Evolutionary conservation across 306 rosid species (phyloP).

Genomic region (Rubus idaeus): DNA sequence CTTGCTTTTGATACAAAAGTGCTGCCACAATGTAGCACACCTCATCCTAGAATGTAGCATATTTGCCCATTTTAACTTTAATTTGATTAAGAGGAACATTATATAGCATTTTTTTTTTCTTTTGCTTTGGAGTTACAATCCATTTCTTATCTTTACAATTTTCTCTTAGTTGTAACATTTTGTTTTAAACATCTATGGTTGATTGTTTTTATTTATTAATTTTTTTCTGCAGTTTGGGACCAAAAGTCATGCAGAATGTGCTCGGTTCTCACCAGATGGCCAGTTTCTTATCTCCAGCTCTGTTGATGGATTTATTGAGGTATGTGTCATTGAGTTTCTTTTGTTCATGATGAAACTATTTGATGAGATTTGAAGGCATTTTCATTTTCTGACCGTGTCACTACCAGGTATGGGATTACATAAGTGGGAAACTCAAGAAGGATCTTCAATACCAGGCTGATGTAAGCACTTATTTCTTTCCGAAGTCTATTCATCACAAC

Average conservation of each 20-base stretch:
- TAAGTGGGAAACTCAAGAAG: conserved; percentile 97
- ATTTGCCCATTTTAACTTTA: not conserved
- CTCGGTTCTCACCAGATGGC: conserved; percentile 97
- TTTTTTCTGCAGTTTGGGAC: conserved; percentile 69
- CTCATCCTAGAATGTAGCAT: not conserved
- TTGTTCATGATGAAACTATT: conserved; percentile 4
- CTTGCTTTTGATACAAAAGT: not conserved
- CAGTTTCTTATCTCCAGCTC: conserved; percentile 96
- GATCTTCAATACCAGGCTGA: conserved; percentile 99
- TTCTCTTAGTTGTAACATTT: not conserved
- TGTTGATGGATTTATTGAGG: conserved; percentile 98
- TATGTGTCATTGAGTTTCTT: conserved; percentile 30
- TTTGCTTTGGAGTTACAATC: not conserved
- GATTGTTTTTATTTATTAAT: not conserved
- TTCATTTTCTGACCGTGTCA: conserved; percentile 11
- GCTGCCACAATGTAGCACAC: not conserved
- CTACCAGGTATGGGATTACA: conserved; percentile 90
- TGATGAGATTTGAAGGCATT: conserved; percentile 17
- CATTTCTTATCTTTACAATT: not conserved
- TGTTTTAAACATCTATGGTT: not conserved
- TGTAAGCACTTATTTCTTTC: conserved; percentile 47
- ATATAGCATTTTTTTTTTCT: not conserved
- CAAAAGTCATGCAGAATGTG: conserved; percentile 96
- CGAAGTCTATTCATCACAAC: not conserved
- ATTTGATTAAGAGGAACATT: not conserved